Base-by-base conservation (phyloP, 2,329 filamentous ascomycete genomes). In the Botrytis medusae region DNA sequence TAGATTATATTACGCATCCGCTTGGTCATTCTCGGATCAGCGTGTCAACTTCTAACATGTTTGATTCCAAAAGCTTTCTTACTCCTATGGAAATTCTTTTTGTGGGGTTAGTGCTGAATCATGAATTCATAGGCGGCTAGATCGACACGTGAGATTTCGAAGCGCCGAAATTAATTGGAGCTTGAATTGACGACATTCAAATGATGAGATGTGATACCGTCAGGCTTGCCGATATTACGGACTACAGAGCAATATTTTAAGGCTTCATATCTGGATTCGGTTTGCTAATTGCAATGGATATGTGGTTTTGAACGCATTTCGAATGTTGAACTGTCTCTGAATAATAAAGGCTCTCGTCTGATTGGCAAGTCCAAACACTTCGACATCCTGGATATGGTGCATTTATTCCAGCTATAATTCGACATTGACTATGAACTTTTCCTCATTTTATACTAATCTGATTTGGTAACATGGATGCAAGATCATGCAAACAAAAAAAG, bases 11-110 rank as follows among this genome's bases (percentile, higher is more conserved):
- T 1, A 12, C 12, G n/a, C 12, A 16, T 2, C 25, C n/a, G 25
- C 25, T n/a, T 16, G 4, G 48, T 25, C 0, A 6, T 51, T 16
- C 1, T 9, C 4, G 9, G 2, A 20, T 6, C 9, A 6, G 12
- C n/a, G 14, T 16, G 40, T 51, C 32, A 4, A 25, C 7, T 34
- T 1, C 44, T 65, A 51, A 51, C 5, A n/a, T 29, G 1, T 51
- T 20, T 51, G 32, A 8, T 20, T 25, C 25, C 14, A 8, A 57
- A 29, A 5, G n/a, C 25, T 2, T 29, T 29, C 22, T 25, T n/a
- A 5, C 6, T 32, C 14, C 16, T 51, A 22, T 8, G 22, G 32
- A n/a, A 5, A 18, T 8, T 48, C 29, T n/a, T 51, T 37, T 25
- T 18, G 29, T 14, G 29, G 8, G 32, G 4, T 46, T 4, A 14